Evolutionary conservation across 176 grass and related monocot genomes (phyloP).

Genomic region (Aegilops bicornis): DNA sequence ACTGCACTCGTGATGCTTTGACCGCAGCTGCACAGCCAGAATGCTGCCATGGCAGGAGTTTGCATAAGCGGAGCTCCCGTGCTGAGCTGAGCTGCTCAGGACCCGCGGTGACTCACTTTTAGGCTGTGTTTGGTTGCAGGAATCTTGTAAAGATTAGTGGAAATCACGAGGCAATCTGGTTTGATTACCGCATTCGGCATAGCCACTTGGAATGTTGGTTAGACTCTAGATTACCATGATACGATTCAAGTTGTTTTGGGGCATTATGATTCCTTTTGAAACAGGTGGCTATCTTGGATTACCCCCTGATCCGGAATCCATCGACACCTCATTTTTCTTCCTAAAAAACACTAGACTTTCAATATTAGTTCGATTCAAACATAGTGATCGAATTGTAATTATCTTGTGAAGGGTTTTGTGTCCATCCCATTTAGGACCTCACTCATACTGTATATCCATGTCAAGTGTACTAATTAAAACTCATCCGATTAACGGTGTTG

Average conservation of each 20-base stretch:
- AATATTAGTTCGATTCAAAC: neutral
- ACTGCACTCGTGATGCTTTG: neutral
- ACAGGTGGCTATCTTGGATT: constrained; percentile 11
- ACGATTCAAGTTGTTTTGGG: neutral
- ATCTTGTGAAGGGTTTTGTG: neutral
- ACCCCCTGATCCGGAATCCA: neutral
- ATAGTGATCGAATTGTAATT: neutral
- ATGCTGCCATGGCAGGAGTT: neutral
- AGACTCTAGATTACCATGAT: constrained; percentile 1
- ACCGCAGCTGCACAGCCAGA: neutral
- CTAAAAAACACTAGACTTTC: neutral
- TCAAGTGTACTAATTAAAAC: neutral
- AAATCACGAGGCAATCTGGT: neutral
- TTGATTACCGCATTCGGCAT: neutral
- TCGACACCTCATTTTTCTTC: neutral
- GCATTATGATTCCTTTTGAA: neutral
- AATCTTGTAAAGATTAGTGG: neutral
- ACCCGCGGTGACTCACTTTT: neutral
- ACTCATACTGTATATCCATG: neutral
- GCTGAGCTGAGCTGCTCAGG: neutral
- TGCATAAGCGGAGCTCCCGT: neutral
- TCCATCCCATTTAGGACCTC: neutral
- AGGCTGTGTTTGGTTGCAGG: neutral
- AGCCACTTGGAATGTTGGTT: neutral
- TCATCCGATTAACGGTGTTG: neutral